Conservation (phyloP, 2,329 filamentous ascomycete genomes). For the Metarhizium guizhouense region DNA sequence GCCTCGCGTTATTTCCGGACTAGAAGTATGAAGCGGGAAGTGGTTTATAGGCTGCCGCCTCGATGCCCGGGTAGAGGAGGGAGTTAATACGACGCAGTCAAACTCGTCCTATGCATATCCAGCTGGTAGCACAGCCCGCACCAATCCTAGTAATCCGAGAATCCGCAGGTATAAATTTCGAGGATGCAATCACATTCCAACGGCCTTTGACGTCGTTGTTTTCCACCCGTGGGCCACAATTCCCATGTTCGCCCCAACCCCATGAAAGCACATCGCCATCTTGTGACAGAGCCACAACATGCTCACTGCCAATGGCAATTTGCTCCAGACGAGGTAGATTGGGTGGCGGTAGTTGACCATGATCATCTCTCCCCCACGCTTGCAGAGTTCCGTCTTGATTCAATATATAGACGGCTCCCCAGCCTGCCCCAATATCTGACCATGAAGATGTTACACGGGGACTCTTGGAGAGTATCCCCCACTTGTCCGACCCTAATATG, state of each 20-base stretch:
- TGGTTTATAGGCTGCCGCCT: not conserved
- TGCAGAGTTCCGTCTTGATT: constrained; percentile 48
- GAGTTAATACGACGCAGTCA: not conserved
- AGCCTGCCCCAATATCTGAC: constrained; percentile 66
- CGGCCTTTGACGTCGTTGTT: constrained; percentile 59
- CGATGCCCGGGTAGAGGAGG: not conserved
- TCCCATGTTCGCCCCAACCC: constrained; percentile 98
- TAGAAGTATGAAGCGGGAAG: constrained; percentile 8
- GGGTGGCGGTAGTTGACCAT: constrained; percentile 66
- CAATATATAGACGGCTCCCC: constrained; percentile 73
- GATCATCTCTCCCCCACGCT: constrained; percentile 79
- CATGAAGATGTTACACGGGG: constrained; percentile 47
- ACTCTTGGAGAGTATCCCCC: constrained; percentile 49
- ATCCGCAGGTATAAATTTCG: constrained; percentile 41
- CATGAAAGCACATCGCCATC: constrained; percentile 66
- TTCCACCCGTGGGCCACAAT: constrained; percentile 66
- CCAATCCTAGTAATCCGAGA: constrained; percentile 53
- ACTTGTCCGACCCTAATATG: constrained; percentile 70
- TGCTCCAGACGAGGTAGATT: constrained; percentile 47
- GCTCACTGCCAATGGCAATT: constrained; percentile 84
- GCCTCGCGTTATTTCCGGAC: constrained; percentile 33
- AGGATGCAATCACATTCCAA: constrained; percentile 58
- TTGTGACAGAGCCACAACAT: constrained; percentile 63
- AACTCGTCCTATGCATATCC: constrained; percentile 45
- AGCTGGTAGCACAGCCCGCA: constrained; percentile 87